Conservation (phyloP, 768 basidiomycete species). For the Russula sp. region DNA sequence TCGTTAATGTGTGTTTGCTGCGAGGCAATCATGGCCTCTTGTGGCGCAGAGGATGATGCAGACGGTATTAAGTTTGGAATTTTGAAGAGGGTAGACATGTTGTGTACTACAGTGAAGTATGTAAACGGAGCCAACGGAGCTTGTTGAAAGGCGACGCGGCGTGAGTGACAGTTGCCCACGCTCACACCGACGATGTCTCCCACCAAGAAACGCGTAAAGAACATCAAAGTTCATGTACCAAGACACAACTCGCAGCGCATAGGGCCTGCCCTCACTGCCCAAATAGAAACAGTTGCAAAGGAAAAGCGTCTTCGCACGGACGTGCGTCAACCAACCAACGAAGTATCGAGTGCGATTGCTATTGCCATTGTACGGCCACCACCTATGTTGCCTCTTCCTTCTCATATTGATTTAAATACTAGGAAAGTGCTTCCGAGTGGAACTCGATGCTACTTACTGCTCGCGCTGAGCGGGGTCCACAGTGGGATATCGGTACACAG, state of each 20-base stretch:
- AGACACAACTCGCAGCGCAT: constrained; percentile 73
- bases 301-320: constrained; percentile 51
- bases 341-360: constrained; percentile 47
- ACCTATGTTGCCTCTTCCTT: not conserved
- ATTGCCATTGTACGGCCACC: constrained; percentile 60
- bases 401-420: not conserved
- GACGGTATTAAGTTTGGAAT: constrained; percentile 30
- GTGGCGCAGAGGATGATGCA: constrained; percentile 35
- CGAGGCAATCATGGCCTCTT: constrained; percentile 53
- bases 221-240: constrained; percentile 64
- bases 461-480: constrained; percentile 77
- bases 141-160: not conserved
- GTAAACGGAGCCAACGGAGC: not conserved
- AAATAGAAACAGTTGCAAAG: constrained; percentile 56
- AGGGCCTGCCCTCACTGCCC: constrained; percentile 56
- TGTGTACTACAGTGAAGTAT: no score
- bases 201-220: constrained; percentile 49
- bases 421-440: constrained; percentile 84
- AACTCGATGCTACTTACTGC: constrained; percentile 77
- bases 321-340: constrained; percentile 59
- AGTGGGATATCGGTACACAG: constrained; percentile 86
- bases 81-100: constrained; percentile 21
- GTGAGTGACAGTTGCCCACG: not conserved
- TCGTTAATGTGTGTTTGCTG: constrained; percentile 71
- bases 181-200: constrained; percentile 50